Conservation (phyloP, 73 alveolate species). For the Tetrahymena elliotti region DNA sequence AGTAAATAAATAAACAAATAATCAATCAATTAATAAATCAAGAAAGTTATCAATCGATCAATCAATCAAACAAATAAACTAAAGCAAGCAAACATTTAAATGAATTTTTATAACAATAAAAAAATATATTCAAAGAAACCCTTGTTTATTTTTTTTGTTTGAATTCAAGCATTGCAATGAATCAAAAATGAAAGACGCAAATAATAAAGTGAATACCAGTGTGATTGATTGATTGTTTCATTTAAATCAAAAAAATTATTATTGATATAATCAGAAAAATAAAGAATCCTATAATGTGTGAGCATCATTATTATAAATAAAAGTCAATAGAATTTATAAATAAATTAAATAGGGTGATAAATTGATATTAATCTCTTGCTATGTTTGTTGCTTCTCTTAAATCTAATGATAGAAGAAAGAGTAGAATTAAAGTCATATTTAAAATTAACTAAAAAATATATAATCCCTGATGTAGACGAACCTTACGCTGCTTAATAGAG, state of each 20-base stretch:
- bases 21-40: too few species aligned
- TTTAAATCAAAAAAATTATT: not conserved
- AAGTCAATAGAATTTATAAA: not conserved
- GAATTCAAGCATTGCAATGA: not conserved
- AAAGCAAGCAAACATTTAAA: not conserved
- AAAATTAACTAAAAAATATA: not conserved
- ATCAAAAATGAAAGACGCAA: not conserved
- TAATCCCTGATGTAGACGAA: not conserved
- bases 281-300: not conserved
- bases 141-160: not conserved
- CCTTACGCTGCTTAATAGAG: not conserved
- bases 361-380: not conserved
- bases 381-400: not conserved
- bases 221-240: not conserved
- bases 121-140: not conserved
- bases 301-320: not conserved
- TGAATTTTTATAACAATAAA: not conserved
- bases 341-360: not conserved
- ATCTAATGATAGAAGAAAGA: not conserved
- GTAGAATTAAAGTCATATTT: not conserved
- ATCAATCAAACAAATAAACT: not conserved
- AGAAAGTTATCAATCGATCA: too few species aligned
- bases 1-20: not conserved
- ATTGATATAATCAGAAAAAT: not conserved
- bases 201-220: not conserved